Conservation (phyloP, 768 basidiomycete genomes). For the Collybia sp. region DNA sequence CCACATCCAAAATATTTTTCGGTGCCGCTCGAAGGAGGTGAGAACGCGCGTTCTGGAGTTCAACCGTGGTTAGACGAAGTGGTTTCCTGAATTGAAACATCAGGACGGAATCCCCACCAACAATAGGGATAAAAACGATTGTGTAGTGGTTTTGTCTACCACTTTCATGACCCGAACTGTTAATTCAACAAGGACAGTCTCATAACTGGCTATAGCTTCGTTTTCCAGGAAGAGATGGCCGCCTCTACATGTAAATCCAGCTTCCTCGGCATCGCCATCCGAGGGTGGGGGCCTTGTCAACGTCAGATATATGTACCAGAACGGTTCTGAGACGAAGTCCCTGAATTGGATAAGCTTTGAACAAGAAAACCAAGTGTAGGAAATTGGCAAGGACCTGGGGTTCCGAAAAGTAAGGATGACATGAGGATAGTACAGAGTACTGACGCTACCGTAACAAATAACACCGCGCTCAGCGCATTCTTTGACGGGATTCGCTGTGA, state of each 20-base stretch:
- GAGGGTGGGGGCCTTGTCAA: conserved; percentile 35
- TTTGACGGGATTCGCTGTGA: not conserved
- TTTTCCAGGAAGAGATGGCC: conserved; percentile 79
- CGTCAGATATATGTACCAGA: conserved; percentile 92
- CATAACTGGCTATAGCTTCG: conserved; percentile 65
- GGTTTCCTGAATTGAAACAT: conserved; percentile 74
- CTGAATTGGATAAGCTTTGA: conserved; percentile 86
- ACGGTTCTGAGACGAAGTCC: conserved; percentile 79
- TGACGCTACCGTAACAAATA: conserved; percentile 76
- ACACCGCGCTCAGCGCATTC: conserved; percentile 36
- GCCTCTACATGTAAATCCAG: conserved; percentile 83
- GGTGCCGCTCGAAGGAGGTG: conserved; percentile 85
- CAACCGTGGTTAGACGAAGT: conserved; percentile 91
- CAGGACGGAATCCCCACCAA: not conserved
- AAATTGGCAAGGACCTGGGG: conserved; percentile 92
- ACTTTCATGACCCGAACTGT: conserved; percentile 73
- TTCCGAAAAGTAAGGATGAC: conserved; percentile 5
- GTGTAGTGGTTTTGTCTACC: conserved; percentile 82
- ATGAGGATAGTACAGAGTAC: conserved; percentile 1
- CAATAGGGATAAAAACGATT: conserved; percentile 56
- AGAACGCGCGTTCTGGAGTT: conserved; percentile 93
- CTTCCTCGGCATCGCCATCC: conserved; percentile 46
- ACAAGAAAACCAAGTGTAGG: conserved; percentile 98
- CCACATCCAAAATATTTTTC: conserved; percentile 86
- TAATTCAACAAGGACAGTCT: conserved; percentile 58